These are phyloP conservation scores for Rhodamnia argentea DNA, from an alignment of 345 rosid species.

Conservation along the genomic window DNA sequence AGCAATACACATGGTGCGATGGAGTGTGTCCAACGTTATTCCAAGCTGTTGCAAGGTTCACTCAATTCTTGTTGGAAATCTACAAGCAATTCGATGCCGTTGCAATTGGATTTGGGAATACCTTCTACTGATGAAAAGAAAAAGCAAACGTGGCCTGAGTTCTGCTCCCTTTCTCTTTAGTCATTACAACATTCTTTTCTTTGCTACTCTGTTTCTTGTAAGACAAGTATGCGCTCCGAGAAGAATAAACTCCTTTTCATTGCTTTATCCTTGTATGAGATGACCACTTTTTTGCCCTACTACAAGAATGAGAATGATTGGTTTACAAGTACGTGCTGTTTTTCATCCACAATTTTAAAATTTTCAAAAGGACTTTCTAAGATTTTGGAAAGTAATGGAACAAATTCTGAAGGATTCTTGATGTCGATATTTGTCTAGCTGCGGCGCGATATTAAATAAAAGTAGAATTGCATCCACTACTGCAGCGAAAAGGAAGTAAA, in stretches of 20 bases:
- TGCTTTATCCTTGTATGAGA: neutral
- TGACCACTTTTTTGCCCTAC: neutral
- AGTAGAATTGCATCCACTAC: no score
- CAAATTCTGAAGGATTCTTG: no score
- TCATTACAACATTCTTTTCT: neutral
- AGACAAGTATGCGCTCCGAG: neutral
- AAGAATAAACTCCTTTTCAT: neutral
- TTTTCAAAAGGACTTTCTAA: no score
- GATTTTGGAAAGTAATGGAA: no score
- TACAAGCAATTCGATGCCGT: neutral
- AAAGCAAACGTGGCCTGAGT: neutral
- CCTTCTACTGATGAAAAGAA: neutral
- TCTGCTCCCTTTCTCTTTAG: neutral
- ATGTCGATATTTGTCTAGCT: no score
- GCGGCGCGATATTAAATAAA: no score
- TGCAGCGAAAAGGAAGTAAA: no score
- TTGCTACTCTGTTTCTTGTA: neutral
- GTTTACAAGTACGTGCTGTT: neutral
- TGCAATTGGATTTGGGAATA: neutral
- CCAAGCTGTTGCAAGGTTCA: neutral
- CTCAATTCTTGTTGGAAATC: neutral
- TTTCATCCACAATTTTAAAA: neutral
- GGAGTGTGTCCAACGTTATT: neutral
- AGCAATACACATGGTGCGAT: neutral
- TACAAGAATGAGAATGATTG: neutral